phyloP scores from a whole-genome alignment of 2,329 filamentous ascomycete genomes.

The Dendrostoma leiphaemia region DNA sequence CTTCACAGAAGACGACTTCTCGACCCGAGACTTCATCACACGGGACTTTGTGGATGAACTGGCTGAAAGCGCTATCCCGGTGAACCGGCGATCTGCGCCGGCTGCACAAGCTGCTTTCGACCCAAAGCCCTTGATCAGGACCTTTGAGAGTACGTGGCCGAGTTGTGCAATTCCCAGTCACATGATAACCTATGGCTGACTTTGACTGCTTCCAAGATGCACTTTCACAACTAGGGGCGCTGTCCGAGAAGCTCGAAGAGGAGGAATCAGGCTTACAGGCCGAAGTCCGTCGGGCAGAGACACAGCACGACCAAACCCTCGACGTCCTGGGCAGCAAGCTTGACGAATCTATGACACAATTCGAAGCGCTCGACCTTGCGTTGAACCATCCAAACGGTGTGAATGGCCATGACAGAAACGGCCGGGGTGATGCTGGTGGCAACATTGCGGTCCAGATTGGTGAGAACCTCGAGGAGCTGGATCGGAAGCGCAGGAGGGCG shows the following conservation, averaged over 20 bases:
- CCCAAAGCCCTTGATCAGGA: conserved; percentile 92
- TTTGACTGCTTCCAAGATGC: conserved; percentile 42
- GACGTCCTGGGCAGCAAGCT: conserved; percentile 85
- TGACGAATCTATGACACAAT: conserved; percentile 87
- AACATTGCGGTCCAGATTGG: conserved; percentile 94
- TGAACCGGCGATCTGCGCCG: conserved; percentile 73
- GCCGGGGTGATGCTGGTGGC: conserved; percentile 62
- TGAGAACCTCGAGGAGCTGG: conserved; percentile 88
- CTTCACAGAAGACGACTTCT: conserved; percentile 87
- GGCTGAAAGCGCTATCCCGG: conserved; percentile 79
- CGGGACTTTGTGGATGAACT: conserved; percentile 95
- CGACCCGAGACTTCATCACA: conserved; percentile 91
- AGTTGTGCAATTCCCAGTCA: background rate
- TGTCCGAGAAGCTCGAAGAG: conserved; percentile 82
- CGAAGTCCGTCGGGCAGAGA: conserved; percentile 86
- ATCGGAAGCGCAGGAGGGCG: conserved; percentile 84
- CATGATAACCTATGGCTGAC: conserved; percentile 24
- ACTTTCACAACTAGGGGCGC: conserved; percentile 64
- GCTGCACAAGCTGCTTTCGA: conserved; percentile 68
- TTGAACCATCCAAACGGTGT: conserved; percentile 60
- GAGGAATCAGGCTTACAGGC: conserved; percentile 89
- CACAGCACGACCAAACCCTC: conserved; percentile 87
- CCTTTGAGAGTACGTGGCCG: conserved; percentile 69
- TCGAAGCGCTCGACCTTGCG: conserved; percentile 83
- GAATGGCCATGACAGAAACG: conserved; percentile 43